Conservation (phyloP, 768 basidiomycete species). For the Rubroboletus pulcherrimus region DNA sequence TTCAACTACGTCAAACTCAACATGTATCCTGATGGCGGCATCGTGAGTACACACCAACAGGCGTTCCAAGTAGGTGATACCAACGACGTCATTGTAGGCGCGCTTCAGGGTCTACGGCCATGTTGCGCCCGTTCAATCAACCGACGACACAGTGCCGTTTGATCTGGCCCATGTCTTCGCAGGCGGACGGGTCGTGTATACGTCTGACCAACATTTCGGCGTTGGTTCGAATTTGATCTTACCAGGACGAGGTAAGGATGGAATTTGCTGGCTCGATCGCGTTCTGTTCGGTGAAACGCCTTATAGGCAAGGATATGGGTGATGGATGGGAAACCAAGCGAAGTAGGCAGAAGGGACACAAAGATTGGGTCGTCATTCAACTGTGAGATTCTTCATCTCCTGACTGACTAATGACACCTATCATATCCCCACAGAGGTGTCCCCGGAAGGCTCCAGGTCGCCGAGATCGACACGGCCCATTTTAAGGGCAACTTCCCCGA, state of each 20-base stretch:
- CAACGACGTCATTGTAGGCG: conserved; percentile 47
- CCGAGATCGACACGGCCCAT: conserved; percentile 90
- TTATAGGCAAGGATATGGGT: conserved; percentile 80
- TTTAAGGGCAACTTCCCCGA: conserved; percentile 97
- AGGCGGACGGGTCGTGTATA: conserved; percentile 78
- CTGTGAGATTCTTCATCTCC: conserved; percentile 47
- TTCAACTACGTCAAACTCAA: conserved; percentile 85
- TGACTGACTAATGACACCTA: background rate
- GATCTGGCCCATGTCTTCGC: conserved; percentile 91
- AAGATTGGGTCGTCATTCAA: conserved; percentile 88
- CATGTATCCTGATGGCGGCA: conserved; percentile 97
- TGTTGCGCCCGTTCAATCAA: conserved; percentile 63
- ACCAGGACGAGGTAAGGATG: conserved; percentile 73
- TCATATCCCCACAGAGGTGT: conserved; percentile 50
- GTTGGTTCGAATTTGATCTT: conserved; percentile 87
- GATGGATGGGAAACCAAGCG: conserved; percentile 99
- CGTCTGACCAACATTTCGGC: conserved; percentile 95
- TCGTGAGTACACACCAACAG: conserved; percentile 44
- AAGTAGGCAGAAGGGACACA: conserved; percentile 73
- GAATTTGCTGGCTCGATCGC: background rate
- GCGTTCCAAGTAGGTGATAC: background rate
- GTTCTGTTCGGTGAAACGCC: background rate
- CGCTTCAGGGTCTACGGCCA: conserved; percentile 89
- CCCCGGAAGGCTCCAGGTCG: conserved; percentile 66
- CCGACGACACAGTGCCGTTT: conserved; percentile 46